These are phyloP conservation scores for Stephanodiscus triporus DNA, from an alignment of 108 stramenopile species.

Conservation along the genomic window DNA sequence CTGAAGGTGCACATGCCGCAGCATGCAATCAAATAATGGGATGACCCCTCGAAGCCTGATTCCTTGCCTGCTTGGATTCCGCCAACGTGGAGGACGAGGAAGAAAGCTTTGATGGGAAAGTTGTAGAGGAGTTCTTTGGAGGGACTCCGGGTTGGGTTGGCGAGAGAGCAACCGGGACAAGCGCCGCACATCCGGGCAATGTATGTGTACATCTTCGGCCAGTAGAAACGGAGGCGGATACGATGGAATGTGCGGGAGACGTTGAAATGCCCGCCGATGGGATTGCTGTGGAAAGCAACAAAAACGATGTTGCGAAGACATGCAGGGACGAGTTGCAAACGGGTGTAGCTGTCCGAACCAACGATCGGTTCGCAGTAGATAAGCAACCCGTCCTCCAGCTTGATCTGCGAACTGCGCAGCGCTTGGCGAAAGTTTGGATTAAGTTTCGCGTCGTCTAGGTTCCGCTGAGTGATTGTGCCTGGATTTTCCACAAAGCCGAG, in stretches of 20 bases:
- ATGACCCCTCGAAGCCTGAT: slow-evolving; percentile 6
- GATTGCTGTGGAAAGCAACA: not conserved
- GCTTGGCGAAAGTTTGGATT: too few relatives aligned
- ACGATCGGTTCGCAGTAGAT: not conserved
- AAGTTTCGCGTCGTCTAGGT: too few relatives aligned
- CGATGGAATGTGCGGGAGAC: too few relatives aligned
- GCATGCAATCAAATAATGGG: not conserved
- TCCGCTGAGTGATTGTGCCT: too few relatives aligned
- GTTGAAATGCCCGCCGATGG: too few relatives aligned
- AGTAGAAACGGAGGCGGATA: too few relatives aligned
- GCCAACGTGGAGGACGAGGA: too few relatives aligned
- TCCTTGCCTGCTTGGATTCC: slow-evolving; percentile 11
- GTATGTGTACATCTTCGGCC: too few relatives aligned
- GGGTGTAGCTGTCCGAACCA: not conserved
- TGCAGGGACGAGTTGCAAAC: not conserved
- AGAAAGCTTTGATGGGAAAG: not conserved
- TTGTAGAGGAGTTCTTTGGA: not conserved
- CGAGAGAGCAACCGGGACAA: not conserved
- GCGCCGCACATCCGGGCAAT: too few relatives aligned
- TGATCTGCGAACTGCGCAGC: too few relatives aligned
- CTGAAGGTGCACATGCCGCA: too few relatives aligned
- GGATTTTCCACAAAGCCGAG: not conserved
- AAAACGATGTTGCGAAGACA: not conserved
- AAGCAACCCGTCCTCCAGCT: not conserved
- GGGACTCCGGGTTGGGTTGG: not conserved